phyloP scores from a whole-genome alignment of 2,329 filamentous ascomycete species.

The Stachybotrys echinatus region DNA sequence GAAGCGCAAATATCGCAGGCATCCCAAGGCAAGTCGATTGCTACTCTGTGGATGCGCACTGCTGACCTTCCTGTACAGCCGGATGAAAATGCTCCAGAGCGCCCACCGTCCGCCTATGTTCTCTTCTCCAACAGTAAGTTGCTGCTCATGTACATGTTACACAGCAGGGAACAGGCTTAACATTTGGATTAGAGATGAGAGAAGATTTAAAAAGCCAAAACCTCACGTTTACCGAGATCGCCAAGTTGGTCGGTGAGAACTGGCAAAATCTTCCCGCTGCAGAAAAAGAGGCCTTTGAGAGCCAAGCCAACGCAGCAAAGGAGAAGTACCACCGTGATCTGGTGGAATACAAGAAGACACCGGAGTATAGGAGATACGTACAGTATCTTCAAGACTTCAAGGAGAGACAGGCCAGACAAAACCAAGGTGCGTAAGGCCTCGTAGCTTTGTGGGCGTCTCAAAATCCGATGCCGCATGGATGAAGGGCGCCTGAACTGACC shows the following conservation, averaged over 20 bases:
- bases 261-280: conserved; percentile 67
- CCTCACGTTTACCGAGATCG: conserved; percentile 77
- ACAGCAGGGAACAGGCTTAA: too few relatives aligned
- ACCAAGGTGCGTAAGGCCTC: conserved; percentile 44
- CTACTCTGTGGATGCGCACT: neutral
- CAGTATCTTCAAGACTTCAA: conserved; percentile 75
- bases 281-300: conserved; percentile 69
- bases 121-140: conserved; percentile 77
- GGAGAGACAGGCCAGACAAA: conserved; percentile 57
- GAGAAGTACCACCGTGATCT: conserved; percentile 72
- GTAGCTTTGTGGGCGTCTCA: conserved; percentile 1
- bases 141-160: too few relatives aligned
- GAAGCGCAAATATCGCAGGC: conserved; percentile 72
- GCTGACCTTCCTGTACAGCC: conserved; percentile 36
- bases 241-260: conserved; percentile 74
- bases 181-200: conserved; percentile 62
- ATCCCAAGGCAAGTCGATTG: conserved; percentile 59
- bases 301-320: conserved; percentile 66
- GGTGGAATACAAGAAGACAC: conserved; percentile 71
- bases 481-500: neutral
- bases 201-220: conserved; percentile 73
- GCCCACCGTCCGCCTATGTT: conserved; percentile 78
- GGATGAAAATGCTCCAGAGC: conserved; percentile 74
- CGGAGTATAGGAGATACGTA: conserved; percentile 62
- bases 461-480: neutral